Evolutionary conservation across 23 red algal species (phyloP).

Genomic region (Agarophyton chilense): DNA sequence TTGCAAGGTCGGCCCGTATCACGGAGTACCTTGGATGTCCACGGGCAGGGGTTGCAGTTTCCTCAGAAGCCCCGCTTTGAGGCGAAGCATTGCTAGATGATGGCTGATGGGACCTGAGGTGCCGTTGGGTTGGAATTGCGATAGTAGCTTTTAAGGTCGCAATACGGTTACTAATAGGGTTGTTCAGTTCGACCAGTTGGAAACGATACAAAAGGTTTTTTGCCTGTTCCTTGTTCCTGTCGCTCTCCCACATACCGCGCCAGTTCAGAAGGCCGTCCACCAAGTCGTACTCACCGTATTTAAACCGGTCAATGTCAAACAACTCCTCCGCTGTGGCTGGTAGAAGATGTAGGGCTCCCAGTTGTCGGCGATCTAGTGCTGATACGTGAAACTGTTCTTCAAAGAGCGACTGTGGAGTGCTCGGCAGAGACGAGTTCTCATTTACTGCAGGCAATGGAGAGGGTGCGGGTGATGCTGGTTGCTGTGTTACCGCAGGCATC

Average conservation of each 20-base stretch:
- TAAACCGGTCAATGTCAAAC: neutral
- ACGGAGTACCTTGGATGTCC: neutral
- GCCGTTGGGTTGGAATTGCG: neutral
- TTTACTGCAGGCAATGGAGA: neutral
- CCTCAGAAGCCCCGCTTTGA: neutral
- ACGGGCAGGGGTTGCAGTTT: neutral
- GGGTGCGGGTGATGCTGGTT: neutral
- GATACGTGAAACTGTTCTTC: no score
- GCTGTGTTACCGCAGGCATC: neutral
- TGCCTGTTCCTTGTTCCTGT: neutral
- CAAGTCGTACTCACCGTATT: neutral
- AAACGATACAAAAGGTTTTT: constrained; percentile 7
- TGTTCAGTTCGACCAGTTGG: neutral
- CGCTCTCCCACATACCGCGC: neutral
- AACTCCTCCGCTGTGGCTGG: neutral
- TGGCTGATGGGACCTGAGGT: neutral
- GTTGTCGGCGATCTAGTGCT: neutral
- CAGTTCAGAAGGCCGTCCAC: neutral
- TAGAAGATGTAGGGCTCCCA: neutral
- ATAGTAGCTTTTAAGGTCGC: neutral
- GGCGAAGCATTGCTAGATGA: neutral
- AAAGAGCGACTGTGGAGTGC: neutral
- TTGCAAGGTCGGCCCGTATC: neutral
- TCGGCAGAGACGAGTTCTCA: neutral
- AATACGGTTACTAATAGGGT: neutral